Percentiles rank a stretch among this genome's conserved stretches.
Evolutionary conservation across 75 land plant genomes (phyloP).

Genomic region (Cryptomeria japonica): DNA sequence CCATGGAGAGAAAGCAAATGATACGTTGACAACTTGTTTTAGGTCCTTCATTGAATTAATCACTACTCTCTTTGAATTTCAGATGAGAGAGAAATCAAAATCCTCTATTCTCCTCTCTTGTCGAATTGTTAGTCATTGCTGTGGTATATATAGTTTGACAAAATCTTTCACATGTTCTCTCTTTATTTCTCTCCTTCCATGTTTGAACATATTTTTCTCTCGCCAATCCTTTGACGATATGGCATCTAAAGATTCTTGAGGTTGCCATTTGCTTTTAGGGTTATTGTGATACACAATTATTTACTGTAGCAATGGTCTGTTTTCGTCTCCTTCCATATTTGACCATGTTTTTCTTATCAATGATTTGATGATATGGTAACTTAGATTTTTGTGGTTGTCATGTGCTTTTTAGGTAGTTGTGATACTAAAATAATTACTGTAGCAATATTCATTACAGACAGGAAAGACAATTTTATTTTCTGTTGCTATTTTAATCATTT

Average conservation of each 20-base stretch:
- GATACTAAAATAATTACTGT: background rate
- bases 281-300: no score
- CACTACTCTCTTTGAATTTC: background rate
- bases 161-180: background rate
- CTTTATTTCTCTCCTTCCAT: background rate
- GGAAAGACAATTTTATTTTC: background rate
- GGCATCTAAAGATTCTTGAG: no score
- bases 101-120: background rate
- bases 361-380: background rate
- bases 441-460: background rate
- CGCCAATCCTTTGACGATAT: background rate
- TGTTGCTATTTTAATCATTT: background rate
- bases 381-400: no score
- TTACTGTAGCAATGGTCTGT: background rate
- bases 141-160: background rate
- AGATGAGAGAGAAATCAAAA: background rate
- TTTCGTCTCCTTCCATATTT: background rate
- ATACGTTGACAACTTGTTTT: background rate
- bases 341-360: background rate
- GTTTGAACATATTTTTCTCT: no score
- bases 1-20: background rate
- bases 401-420: no score
- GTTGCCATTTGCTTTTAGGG: no score
- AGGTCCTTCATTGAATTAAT: no score
- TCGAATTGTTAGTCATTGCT: background rate